Evolutionary conservation across 2,329 filamentous ascomycete genomes (phyloP).

Genomic region (Claviceps monticola): DNA sequence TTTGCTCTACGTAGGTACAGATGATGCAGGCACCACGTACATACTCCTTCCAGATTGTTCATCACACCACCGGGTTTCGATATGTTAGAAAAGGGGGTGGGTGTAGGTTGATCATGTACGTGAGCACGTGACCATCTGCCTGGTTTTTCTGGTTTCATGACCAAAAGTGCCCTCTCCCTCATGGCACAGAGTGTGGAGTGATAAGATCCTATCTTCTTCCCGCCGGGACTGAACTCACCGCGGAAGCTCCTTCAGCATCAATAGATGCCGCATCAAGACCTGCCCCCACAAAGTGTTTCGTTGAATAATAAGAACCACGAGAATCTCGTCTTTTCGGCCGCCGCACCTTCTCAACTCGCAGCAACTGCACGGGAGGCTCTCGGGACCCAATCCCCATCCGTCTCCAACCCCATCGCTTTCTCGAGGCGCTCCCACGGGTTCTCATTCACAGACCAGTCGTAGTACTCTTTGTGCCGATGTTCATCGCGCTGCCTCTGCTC

Average conservation of each 20-base stretch:
- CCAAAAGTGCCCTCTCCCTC: not conserved
- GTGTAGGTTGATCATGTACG: not conserved
- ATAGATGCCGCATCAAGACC: not conserved
- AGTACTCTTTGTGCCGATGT: slow-evolving; percentile 41
- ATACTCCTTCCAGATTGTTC: not conserved
- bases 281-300: not conserved
- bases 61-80: not conserved
- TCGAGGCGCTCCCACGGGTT: slow-evolving; percentile 58
- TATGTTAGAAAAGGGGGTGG: not conserved
- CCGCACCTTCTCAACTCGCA: not conserved
- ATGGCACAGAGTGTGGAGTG: not conserved
- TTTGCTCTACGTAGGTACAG: not conserved
- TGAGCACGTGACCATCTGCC: not conserved
- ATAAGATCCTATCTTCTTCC: not conserved
- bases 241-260: too few species aligned
- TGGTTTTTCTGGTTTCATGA: not conserved
- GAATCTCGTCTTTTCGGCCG: not conserved
- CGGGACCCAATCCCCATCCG: slow-evolving; percentile 32
- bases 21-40: not conserved
- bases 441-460: slow-evolving; percentile 53
- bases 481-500: not conserved
- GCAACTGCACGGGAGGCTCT: not conserved
- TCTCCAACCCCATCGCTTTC: slow-evolving; percentile 26
- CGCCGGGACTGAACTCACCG: too few species aligned
- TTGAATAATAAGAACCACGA: not conserved